Percentiles rank a stretch among this genome's conserved stretches.
Evolutionary conservation across 2,329 filamentous ascomycete species (phyloP).

Genomic region (Colletotrichum filicis): DNA sequence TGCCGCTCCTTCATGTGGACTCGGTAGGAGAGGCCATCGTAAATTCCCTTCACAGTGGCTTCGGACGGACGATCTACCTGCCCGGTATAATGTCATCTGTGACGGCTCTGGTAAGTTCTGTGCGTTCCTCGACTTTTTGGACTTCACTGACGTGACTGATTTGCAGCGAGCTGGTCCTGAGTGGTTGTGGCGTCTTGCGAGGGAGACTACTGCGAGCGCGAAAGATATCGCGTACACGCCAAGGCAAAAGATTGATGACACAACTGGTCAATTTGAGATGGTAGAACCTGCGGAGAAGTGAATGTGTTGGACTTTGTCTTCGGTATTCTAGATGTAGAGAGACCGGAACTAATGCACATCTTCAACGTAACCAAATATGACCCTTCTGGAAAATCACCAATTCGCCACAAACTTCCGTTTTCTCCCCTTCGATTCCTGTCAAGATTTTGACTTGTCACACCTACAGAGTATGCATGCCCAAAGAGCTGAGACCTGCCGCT

Average conservation of each 20-base stretch:
- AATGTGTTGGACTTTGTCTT: background rate
- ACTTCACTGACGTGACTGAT: background rate
- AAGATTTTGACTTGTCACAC: background rate
- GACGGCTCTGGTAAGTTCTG: constrained; percentile 40
- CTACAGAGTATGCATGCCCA: no score
- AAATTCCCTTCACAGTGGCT: constrained; percentile 43
- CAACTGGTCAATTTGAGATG: constrained; percentile 10
- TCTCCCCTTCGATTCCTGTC: background rate
- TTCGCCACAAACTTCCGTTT: no score
- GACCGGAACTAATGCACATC: background rate
- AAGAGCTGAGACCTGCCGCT: background rate
- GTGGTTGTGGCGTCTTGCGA: constrained; percentile 35
- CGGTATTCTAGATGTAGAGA: background rate
- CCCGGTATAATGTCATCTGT: constrained; percentile 43
- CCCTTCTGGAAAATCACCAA: no score
- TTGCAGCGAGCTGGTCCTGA: constrained; percentile 38
- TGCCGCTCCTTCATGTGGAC: constrained; percentile 46
- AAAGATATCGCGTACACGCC: constrained; percentile 12
- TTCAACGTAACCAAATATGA: background rate
- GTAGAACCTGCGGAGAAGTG: background rate
- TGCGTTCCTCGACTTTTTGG: fast-evolving
- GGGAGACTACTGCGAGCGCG: constrained; percentile 15
- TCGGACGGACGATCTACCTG: constrained; percentile 43
- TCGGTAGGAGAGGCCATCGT: constrained; percentile 45
- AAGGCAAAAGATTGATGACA: constrained; percentile 22